A percentile compares a stretch with the other conserved stretches of the same genome.
These are phyloP conservation scores for Lecanoromycetidae sp. DNA, from an alignment of 2,329 filamentous ascomycete species.

Conservation along the genomic window DNA sequence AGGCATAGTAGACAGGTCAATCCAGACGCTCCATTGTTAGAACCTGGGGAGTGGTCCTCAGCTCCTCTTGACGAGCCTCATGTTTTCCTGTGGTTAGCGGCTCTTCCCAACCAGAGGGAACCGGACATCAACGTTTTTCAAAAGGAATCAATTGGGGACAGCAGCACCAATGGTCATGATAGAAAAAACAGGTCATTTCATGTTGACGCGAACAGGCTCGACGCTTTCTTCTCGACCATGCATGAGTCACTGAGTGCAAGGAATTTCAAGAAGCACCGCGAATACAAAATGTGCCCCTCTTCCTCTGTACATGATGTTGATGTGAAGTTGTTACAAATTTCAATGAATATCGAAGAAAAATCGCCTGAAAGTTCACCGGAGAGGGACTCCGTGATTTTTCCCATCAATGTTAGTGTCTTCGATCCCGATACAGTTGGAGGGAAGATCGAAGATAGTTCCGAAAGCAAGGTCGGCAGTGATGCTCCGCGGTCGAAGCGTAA, in stretches of 20 bases:
- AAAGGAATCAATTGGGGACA: neutral
- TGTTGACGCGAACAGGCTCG: neutral
- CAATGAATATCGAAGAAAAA: no score
- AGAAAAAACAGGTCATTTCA: neutral
- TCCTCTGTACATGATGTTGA: neutral
- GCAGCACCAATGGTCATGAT: neutral
- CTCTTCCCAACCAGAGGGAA: neutral
- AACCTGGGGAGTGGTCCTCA: no score
- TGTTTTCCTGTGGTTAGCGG: neutral
- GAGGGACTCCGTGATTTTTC: no score
- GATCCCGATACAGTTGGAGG: no score
- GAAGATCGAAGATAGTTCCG: no score
- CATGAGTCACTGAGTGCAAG: neutral
- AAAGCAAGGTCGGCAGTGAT: neutral
- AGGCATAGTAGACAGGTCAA: no score
- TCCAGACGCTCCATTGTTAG: no score
- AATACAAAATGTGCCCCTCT: neutral
- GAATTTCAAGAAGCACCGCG: neutral
- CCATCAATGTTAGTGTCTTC: no score
- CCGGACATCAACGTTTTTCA: no score
- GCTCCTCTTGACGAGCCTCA: neutral
- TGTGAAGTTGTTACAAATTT: neutral
- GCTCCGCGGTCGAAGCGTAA: neutral
- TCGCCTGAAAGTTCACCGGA: no score
- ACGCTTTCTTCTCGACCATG: neutral